These are phyloP conservation scores for Phalaenopsis equestris DNA, from an alignment of 106 monocot species.

Conservation along the genomic window DNA sequence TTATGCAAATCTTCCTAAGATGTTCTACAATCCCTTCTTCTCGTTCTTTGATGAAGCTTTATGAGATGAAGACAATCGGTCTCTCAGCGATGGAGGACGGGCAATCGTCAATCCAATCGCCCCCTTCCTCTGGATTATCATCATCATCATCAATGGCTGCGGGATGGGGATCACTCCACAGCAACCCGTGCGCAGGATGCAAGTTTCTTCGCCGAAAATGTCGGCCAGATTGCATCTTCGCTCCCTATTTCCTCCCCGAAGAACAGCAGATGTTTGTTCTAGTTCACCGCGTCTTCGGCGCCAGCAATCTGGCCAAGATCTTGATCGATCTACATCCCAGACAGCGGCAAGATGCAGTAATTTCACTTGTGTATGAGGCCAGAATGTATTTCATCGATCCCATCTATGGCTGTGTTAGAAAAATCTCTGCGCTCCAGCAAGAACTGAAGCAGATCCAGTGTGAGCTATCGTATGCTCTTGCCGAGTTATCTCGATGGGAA, in stretches of 20 bases:
- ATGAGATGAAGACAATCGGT: no score
- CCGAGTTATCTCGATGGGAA: conserved; percentile 58
- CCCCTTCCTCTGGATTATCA: background rate
- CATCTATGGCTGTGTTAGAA: conserved; percentile 74
- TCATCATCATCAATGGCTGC: background rate
- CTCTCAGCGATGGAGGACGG: no score
- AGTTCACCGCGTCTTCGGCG: conserved; percentile 82
- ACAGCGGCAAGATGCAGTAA: conserved; percentile 71
- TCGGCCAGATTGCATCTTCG: conserved; percentile 87
- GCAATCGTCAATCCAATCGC: background rate
- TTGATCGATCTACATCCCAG: conserved; percentile 55
- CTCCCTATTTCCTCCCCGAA: conserved; percentile 88
- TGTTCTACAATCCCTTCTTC: no score
- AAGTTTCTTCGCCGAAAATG: conserved; percentile 87
- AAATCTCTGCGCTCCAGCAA: conserved; percentile 76
- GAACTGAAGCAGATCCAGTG: conserved; percentile 68
- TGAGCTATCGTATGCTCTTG: conserved; percentile 44
- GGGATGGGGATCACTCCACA: background rate
- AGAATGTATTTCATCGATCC: conserved; percentile 64
- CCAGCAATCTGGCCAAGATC: conserved; percentile 79
- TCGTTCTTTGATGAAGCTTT: no score
- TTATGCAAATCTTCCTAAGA: no score
- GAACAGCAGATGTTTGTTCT: conserved; percentile 72
- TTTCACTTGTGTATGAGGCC: conserved; percentile 76
- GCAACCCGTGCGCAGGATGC: conserved; percentile 79